Evolutionary conservation across 2,329 filamentous ascomycete genomes (phyloP), one percentile per base, ranked within the genome.

Genomic region (Aphanoascus verrucosus): DNA sequence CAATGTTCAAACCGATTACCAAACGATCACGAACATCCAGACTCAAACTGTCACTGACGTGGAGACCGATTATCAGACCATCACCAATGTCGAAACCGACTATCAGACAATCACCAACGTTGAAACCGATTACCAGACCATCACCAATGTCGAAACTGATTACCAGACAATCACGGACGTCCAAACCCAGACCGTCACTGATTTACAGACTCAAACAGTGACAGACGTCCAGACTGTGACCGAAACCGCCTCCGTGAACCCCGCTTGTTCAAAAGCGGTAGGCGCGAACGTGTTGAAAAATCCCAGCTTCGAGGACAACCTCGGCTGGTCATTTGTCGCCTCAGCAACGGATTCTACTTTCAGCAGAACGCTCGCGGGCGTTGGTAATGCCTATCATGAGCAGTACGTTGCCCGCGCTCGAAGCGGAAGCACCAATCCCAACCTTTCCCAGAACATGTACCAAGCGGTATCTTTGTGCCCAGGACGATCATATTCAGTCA

Each of bases 131-230:
- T 32, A 34, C 9, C 43, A 46, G 15, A 46, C 43, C 1, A 19
- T 46, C 43, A 46, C 43, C 11, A 34, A 46, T 46, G 43, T 46
- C n/a, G 23, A 40, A 17, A 40, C 37, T 11, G 45, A 35, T n/a
- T 17, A 17, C 12, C 31, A 47, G 9, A 40, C 35, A 5, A 49
- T 35, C 17, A 49, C 32, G 2, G 12, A 8, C 12, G 11, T 49
- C 23, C 23, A 28, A 28, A 28, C 23, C 20, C 17, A 49, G 12
- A 38, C 34, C 1, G 12, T 49, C 15, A 49, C 34, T 11, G 14
- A 38, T 19, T 8, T 49, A 1, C 32, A 49, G 23, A 38, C 32
- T 38, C 17, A 49, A 17, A 38, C 34, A 2, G 17, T 49, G 8
- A 49, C 34, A 12, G n/a, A 38, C 12, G 17, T 49, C 5, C 46